Evolutionary conservation across 176 grass and related monocot genomes (phyloP), one percentile per base, ranked within the genome.

Genomic region (Avena atlantica): DNA sequence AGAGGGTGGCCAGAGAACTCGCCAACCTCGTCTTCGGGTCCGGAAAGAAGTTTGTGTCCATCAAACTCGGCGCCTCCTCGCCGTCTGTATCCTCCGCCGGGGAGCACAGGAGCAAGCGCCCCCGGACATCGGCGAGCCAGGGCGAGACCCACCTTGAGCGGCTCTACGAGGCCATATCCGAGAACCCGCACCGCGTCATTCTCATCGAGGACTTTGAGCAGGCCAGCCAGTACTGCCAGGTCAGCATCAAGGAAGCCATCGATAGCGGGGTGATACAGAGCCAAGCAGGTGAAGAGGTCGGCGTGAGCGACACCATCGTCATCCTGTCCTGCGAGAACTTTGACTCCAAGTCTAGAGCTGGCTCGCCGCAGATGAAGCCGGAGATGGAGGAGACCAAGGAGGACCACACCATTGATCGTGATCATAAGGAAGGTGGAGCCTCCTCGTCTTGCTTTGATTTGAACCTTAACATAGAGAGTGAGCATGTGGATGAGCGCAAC

Each of bases 1-100:
- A 88, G 78, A 94, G n/a, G 83, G 88, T 95, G 17, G 91, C 90
- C 13, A 88, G 91, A 79, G 91, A 92, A 90, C 83, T 98, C 17
- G 96, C 93, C 25, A 92, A 23, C 63, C 91, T 98, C 37, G 91
- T 98, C 55, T 98, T 95, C 52, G 91, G 93, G 5, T 98, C 96
- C 17, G 82, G 81, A 25, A 77, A 84, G 45, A 86, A 84, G 52
- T 85, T 95, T 49, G 8, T 89, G 3, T 89, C 80, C 72, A 15
- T 98, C 59, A 71, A 90, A 45, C 37, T 77, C 37, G 81, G 75
- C 49, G 50, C 78, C 14, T 27, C 85, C 34, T 70, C 78, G 15
- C 25, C 91, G 12, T 78, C 88, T 5, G 8, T 63, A 12, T 76
- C 76, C 9, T 92, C 86, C 14, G 91, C 81, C 3, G 88, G 92